These are phyloP conservation scores for Psophocarpus tetragonolobus DNA, from an alignment of 306 rosid species.

Conservation along the genomic window DNA sequence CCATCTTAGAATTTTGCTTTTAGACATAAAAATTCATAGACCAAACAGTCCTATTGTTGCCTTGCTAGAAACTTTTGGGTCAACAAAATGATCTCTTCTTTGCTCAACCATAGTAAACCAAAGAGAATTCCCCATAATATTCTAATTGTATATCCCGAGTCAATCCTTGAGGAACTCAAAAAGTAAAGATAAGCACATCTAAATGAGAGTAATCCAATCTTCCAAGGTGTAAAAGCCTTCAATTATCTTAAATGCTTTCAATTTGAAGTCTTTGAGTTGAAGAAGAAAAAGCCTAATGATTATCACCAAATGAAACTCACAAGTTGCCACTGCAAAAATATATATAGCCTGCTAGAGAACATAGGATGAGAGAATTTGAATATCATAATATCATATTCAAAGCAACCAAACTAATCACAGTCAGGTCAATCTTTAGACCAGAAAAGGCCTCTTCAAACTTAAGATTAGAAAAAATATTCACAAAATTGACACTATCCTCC, in stretches of 20 bases:
- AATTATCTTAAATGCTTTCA: background rate
- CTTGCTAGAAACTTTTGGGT: background rate
- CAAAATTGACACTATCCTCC: background rate
- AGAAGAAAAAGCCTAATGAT: background rate
- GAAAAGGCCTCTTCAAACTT: background rate
- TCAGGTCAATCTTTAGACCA: background rate
- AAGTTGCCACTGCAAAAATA: background rate
- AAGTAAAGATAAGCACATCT: background rate
- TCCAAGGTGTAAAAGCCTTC: background rate
- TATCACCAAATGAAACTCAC: background rate
- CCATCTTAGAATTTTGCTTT: no score
- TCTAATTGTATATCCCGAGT: background rate
- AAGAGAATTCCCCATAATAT: background rate
- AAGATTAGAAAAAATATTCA: conserved; percentile 2
- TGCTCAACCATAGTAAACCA: background rate
- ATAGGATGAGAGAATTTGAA: background rate
- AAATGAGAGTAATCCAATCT: background rate
- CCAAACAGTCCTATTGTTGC: background rate
- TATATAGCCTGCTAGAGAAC: background rate
- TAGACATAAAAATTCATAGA: background rate
- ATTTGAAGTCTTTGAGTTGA: background rate
- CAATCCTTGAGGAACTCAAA: background rate
- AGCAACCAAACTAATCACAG: background rate
- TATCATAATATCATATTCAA: conserved; percentile 6
- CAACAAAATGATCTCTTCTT: background rate